A percentile compares a stretch with the other conserved stretches of the same genome.
phyloP scores from a whole-genome alignment of 306 rosid species.

The Begonia masoniana region DNA sequence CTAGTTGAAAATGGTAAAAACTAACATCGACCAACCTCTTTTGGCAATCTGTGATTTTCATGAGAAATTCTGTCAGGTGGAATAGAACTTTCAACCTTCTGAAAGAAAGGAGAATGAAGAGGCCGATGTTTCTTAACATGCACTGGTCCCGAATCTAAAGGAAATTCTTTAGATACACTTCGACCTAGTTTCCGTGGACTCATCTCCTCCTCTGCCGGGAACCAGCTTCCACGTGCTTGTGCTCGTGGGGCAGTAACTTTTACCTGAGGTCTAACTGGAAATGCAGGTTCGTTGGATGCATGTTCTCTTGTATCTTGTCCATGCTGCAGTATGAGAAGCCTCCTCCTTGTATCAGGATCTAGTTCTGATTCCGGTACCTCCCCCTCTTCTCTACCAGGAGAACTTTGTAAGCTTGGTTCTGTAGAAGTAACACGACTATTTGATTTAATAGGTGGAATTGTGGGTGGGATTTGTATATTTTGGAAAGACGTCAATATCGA shows the following conservation, averaged over 20 bases:
- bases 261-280: slow-evolving; percentile 48
- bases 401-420: slow-evolving; percentile 69
- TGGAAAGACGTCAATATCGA: slow-evolving; percentile 34
- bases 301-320: slow-evolving; percentile 91
- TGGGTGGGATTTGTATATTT: slow-evolving; percentile 46
- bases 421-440: slow-evolving; percentile 38
- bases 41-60: slow-evolving; percentile 64
- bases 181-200: slow-evolving; percentile 24
- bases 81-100: slow-evolving; percentile 61
- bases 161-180: slow-evolving; percentile 54
- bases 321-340: slow-evolving; percentile 97
- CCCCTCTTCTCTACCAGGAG: slow-evolving; percentile 99
- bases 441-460: slow-evolving; percentile 41
- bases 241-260: slow-evolving; percentile 49
- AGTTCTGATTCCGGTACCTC: slow-evolving; percentile 98
- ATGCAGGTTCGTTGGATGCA: slow-evolving; percentile 53
- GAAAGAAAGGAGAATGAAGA: slow-evolving; percentile 53
- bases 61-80: slow-evolving; percentile 62
- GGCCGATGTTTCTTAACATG: slow-evolving; percentile 65
- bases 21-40: slow-evolving; percentile 44
- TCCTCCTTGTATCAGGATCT: slow-evolving; percentile 97
- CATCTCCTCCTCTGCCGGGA: slow-evolving; percentile 57
- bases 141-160: slow-evolving; percentile 55
- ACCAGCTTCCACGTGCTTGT: slow-evolving; percentile 64
- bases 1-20: not conserved